Evolutionary conservation across 345 rosid genomes (phyloP).

Genomic region (Clausena lansium): DNA sequence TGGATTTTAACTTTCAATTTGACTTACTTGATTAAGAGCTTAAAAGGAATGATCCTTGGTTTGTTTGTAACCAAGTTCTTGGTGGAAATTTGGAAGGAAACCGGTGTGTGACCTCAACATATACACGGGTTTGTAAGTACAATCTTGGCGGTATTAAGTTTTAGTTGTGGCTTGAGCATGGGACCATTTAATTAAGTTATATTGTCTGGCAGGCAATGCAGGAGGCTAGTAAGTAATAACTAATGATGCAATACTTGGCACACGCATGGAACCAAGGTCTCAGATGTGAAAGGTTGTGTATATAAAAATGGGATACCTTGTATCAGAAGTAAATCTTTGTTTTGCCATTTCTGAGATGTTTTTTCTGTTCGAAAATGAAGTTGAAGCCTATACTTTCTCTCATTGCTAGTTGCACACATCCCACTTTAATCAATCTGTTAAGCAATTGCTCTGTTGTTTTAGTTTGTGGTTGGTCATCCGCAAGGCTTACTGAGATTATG

Average conservation of each 20-base stretch:
- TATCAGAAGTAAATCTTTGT: neutral
- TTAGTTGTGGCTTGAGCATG: neutral
- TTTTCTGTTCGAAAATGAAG: neutral
- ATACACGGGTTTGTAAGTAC: neutral
- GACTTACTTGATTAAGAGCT: conserved; percentile 14
- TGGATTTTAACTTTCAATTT: conserved; percentile 25
- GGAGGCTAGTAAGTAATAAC: neutral
- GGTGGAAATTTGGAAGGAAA: neutral
- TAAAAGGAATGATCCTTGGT: neutral
- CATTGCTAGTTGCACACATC: neutral
- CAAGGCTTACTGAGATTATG: neutral
- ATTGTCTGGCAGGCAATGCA: neutral
- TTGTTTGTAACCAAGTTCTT: neutral
- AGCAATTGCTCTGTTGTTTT: neutral
- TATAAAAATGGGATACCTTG: neutral
- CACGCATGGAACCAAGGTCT: neutral
- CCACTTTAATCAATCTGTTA: neutral
- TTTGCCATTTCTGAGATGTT: neutral
- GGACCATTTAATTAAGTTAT: neutral
- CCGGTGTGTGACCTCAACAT: neutral
- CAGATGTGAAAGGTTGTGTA: neutral
- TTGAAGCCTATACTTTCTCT: neutral
- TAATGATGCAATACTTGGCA: neutral
- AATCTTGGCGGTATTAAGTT: neutral
- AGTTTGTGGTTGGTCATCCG: conserved; percentile 3